Percentiles rank a stretch among this genome's conserved stretches.
Conservation (phyloP, 2,329 filamentous ascomycete species). For the Hymenoscyphus occultus region DNA sequence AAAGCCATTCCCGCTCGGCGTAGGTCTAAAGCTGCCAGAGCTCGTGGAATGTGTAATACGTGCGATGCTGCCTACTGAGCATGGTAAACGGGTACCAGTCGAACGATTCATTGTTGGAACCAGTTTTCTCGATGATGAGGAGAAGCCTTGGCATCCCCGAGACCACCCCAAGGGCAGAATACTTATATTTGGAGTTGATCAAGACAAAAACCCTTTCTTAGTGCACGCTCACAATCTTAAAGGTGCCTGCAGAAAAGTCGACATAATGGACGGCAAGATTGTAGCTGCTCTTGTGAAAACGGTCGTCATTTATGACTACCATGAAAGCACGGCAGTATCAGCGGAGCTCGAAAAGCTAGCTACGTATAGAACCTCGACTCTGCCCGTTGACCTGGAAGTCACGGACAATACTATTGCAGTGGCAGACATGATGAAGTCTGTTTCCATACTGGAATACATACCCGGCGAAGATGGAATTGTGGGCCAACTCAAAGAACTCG, state of each 20-base stretch:
- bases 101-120: slow-evolving; percentile 94
- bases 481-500: slow-evolving; percentile 67
- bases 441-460: slow-evolving; percentile 72
- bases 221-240: slow-evolving; percentile 68
- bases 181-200: slow-evolving; percentile 77
- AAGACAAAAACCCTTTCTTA: slow-evolving; percentile 68
- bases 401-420: slow-evolving; percentile 75
- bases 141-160: slow-evolving; percentile 42
- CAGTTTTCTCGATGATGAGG: slow-evolving; percentile 61
- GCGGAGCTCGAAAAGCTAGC: slow-evolving; percentile 67
- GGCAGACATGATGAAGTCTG: slow-evolving; percentile 90
- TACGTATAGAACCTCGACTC: slow-evolving; percentile 76
- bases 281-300: slow-evolving; percentile 90
- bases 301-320: slow-evolving; percentile 58
- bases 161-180: slow-evolving; percentile 68
- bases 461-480: slow-evolving; percentile 54
- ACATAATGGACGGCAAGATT: slow-evolving; percentile 70
- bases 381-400: slow-evolving; percentile 77
- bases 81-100: slow-evolving; percentile 50
- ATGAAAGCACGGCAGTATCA: slow-evolving; percentile 52
- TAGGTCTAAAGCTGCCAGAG: slow-evolving; percentile 56
- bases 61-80: slow-evolving; percentile 63
- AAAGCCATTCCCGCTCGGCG: slow-evolving; percentile 58
- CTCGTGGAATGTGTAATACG: slow-evolving; percentile 82
- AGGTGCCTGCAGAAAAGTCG: slow-evolving; percentile 77